Evolutionary conservation across 78 protist species (phyloP).

Genomic region (Polysphondylium violaceum): DNA sequence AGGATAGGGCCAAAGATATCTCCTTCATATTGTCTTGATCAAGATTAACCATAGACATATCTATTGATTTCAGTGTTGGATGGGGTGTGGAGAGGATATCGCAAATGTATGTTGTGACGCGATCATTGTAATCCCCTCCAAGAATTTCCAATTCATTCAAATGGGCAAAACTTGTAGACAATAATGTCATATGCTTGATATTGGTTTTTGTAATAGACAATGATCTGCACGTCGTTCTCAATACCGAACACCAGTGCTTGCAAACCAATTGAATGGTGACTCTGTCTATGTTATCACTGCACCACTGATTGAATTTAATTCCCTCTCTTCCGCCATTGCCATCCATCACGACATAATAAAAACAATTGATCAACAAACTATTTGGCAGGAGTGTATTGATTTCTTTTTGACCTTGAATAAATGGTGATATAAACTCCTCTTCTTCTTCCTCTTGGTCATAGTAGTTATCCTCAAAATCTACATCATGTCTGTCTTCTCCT

Average conservation of each 20-base stretch:
- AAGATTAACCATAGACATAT: neutral
- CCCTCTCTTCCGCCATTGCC: neutral
- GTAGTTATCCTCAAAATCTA: neutral
- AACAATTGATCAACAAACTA: neutral
- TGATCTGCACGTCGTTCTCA: slow-evolving; percentile 1
- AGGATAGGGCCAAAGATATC: neutral
- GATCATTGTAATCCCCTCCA: neutral
- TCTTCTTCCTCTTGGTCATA: slow-evolving; percentile 17
- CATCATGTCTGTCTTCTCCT: neutral
- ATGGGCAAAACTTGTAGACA: neutral
- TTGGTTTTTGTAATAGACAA: neutral
- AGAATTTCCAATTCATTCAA: slow-evolving; percentile 3
- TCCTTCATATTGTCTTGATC: neutral
- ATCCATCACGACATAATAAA: neutral
- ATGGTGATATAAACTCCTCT: neutral
- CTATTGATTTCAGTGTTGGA: neutral
- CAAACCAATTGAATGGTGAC: neutral
- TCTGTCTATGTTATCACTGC: neutral
- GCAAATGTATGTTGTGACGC: neutral
- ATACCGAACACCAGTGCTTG: neutral
- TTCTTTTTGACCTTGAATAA: neutral
- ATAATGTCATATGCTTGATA: neutral
- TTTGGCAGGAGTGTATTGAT: neutral
- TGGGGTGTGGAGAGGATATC: too few relatives aligned
- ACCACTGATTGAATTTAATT: neutral